Evolutionary conservation across 495 filamentous ascomycete genomes (phyloP), one percentile per base, ranked within the genome.

Genomic region (Xeromyces bisporus): DNA sequence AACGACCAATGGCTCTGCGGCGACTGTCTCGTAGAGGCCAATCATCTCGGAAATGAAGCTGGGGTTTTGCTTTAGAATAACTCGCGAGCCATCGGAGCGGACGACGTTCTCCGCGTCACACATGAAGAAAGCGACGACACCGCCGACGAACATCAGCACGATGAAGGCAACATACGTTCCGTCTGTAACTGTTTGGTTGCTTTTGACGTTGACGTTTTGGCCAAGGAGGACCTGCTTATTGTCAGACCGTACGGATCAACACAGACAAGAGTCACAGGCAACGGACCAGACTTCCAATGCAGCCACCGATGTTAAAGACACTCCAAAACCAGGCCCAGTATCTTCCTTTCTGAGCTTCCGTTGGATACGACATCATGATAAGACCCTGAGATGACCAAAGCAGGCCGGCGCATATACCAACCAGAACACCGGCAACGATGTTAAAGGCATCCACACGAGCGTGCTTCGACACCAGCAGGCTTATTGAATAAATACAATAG

Each of bases 351-450:
- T 72, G 62, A 11, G 67, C 55, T 46, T 93, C 86, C 26, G 66
- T 59, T 0, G 86, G 86, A 51, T 94, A 93, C 34, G 77, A 74
- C 76, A 93, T 86, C 86, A 94, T 93, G 47, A 94, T 80, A 14
- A 83, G 80, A 35, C 86, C 86, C 55, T 94, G 86, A 0, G 83
- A 86, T 35, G 75, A 81, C 86, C 85, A 94, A 18, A 93, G 62
- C 23, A 93, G 52, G 46, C 80, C 85, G 16, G 80, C 85, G 55
- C 83, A 93, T 28, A 81, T 55, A 60, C 71, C 71, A 15, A 76
- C 56, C 13, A 76, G 37, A 8, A 62, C 60, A 26, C 71, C 71
- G 7, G 71, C 53, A 41, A 74, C 73, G 36, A 72, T 58, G 28
- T 64, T 44, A 46, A 67, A 75, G 20, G 66, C 68, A 2, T 51